These are phyloP conservation scores for Solioccasus polychromus DNA, from an alignment of 768 basidiomycete genomes.

Conservation along the genomic window DNA sequence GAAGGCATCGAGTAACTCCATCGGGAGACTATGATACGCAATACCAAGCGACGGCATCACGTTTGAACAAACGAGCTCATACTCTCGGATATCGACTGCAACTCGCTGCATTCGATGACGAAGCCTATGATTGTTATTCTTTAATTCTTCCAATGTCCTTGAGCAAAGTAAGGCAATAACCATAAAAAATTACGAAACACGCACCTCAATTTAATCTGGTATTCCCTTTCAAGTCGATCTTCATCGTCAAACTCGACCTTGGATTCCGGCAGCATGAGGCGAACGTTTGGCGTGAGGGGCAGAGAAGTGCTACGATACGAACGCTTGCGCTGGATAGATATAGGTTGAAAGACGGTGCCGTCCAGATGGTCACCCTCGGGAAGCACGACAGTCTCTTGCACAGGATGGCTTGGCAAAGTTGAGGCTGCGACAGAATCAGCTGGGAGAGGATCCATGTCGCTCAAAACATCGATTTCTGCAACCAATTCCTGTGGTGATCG, in stretches of 20 bases:
- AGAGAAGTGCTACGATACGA: constrained; percentile 37
- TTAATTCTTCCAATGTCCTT: constrained; percentile 61
- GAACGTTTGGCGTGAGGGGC: constrained; percentile 21
- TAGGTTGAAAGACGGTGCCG: neutral
- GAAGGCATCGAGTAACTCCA: constrained; percentile 70
- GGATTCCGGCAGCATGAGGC: constrained; percentile 32
- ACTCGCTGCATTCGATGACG: constrained; percentile 68
- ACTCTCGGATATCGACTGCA: constrained; percentile 60
- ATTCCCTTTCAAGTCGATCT: constrained; percentile 46
- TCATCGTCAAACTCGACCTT: constrained; percentile 46
- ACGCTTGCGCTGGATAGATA: constrained; percentile 1
- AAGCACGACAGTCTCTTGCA: constrained; percentile 4
- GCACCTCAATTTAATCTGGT: constrained; percentile 40
- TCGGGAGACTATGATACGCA: constrained; percentile 49
- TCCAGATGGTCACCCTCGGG: neutral
- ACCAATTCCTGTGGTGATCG: constrained; percentile 13
- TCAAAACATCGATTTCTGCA: constrained; percentile 9
- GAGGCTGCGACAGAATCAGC: constrained; percentile 1
- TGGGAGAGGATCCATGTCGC: constrained; percentile 5
- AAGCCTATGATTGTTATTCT: constrained; percentile 61
- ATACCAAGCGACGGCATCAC: constrained; percentile 48
- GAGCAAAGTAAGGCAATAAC: neutral
- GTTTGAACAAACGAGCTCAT: constrained; percentile 55
- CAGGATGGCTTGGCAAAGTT: neutral
- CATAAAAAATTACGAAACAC: constrained; percentile 4